Percentiles rank a stretch among this genome's conserved stretches.
Conservation (phyloP, 345 rosid genomes). For the Arabis alpina region DNA sequence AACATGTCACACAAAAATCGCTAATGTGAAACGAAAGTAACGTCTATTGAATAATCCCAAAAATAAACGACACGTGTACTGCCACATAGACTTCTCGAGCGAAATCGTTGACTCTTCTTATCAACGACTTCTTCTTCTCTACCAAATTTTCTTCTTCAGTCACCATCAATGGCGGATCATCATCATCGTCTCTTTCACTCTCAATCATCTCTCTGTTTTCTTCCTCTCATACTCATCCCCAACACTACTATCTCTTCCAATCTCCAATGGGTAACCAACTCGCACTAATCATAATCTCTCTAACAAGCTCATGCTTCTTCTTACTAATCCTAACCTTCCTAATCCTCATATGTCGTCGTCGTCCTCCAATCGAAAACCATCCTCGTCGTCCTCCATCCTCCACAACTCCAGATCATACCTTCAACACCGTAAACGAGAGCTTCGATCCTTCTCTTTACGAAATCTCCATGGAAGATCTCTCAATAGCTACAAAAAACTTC, state of each 20-base stretch:
- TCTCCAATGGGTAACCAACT: constrained; percentile 27
- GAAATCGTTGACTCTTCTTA: constrained; percentile 47
- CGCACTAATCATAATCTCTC: constrained; percentile 39
- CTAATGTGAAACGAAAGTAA: no score
- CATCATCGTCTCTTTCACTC: constrained; percentile 13
- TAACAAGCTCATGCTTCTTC: constrained; percentile 39
- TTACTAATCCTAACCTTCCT: constrained; percentile 38
- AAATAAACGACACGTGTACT: constrained; percentile 12
- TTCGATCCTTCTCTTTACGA: constrained; percentile 62
- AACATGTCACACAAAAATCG: no score
- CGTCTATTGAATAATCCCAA: no score
- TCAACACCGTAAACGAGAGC: constrained; percentile 46
- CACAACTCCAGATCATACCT: background rate
- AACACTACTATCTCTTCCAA: background rate
- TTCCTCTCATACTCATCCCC: background rate
- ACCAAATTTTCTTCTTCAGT: background rate
- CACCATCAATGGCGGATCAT: constrained; percentile 42
- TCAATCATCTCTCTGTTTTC: constrained; percentile 1
- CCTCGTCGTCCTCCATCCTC: constrained; percentile 2
- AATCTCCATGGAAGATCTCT: constrained; percentile 74
- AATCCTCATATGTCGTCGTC: constrained; percentile 40
- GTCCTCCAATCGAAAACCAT: constrained; percentile 14
- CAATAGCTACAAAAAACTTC: constrained; percentile 65
- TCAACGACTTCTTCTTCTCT: constrained; percentile 32
- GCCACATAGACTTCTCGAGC: background rate